Percentiles rank a stretch among this genome's conserved stretches.
Evolutionary conservation across 768 basidiomycete genomes (phyloP).

Genomic region (Macrocybe gigantea): DNA sequence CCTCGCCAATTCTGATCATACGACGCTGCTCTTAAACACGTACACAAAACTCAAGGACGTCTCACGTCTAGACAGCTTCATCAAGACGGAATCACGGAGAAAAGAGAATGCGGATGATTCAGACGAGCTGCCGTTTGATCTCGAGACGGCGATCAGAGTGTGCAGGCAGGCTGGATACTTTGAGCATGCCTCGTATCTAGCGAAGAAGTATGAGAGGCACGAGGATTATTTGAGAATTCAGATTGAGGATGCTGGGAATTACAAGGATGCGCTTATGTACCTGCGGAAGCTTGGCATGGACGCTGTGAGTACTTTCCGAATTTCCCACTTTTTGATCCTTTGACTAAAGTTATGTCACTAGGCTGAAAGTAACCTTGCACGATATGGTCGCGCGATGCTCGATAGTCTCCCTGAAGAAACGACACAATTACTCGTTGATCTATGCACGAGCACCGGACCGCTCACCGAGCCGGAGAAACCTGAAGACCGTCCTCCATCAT

Average conservation of each 20-base stretch:
- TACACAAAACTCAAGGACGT: constrained; percentile 97
- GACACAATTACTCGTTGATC: constrained; percentile 85
- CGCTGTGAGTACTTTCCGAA: constrained; percentile 47
- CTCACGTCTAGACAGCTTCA: constrained; percentile 81
- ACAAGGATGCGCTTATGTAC: constrained; percentile 76
- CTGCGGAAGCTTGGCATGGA: constrained; percentile 73
- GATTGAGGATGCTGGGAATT: constrained; percentile 87
- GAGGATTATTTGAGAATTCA: constrained; percentile 93
- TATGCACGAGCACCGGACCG: constrained; percentile 70
- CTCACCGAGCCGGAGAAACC: constrained; percentile 36
- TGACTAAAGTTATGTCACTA: constrained; percentile 17
- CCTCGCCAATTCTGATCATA: constrained; percentile 93
- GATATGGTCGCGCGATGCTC: constrained; percentile 86
- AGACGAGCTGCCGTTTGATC: constrained; percentile 87
- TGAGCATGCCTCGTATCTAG: constrained; percentile 90
- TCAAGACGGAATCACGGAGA: constrained; percentile 76
- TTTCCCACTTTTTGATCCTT: not conserved
- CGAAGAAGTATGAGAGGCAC: constrained; percentile 85
- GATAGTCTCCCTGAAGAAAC: constrained; percentile 81
- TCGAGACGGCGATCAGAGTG: constrained; percentile 95
- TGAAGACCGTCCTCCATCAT: constrained; percentile 13
- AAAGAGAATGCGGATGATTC: constrained; percentile 38
- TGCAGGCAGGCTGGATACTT: constrained; percentile 96
- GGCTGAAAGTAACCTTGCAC: constrained; percentile 83
- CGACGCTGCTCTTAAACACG: constrained; percentile 92